phyloP scores from a whole-genome alignment of 306 rosid genomes.

The Dalbergia oliveri region DNA sequence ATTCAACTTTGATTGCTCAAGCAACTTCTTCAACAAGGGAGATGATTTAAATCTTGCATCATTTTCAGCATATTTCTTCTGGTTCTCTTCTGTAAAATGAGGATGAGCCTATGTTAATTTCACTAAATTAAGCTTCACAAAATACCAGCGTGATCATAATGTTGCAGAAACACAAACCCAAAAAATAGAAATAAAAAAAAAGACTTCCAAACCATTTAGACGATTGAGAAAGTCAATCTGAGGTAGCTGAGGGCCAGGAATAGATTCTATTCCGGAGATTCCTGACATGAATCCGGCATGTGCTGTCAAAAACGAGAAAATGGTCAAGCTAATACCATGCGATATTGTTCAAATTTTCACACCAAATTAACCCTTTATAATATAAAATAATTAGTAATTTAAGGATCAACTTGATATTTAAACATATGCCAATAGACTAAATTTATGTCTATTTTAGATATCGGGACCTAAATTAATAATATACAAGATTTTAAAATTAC shows the following conservation, averaged over 20 bases:
- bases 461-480: neutral
- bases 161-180: conserved; percentile 12
- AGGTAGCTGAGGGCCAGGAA: conserved; percentile 93
- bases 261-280: conserved; percentile 80
- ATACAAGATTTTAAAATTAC: neutral
- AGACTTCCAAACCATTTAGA: conserved; percentile 61
- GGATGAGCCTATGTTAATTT: conserved; percentile 29
- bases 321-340: neutral
- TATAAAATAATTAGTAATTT: neutral
- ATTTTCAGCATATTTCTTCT: conserved; percentile 81
- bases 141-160: conserved; percentile 20
- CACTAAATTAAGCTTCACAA: conserved; percentile 40
- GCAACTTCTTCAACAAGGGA: conserved; percentile 72
- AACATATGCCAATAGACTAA: neutral
- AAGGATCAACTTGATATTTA: neutral
- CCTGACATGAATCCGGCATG: conserved; percentile 92
- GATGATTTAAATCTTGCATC: conserved; percentile 82
- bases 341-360: neutral
- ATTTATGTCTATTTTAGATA: neutral
- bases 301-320: conserved; percentile 61
- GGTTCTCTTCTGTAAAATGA: conserved; percentile 80
- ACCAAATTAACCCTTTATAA: neutral
- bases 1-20: conserved; percentile 82
- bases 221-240: conserved; percentile 80
- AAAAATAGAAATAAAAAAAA: neutral